A percentile compares a stretch with the other conserved stretches of the same genome.
phyloP scores from a whole-genome alignment of 495 filamentous ascomycete genomes.

The Tuber melanosporum region DNA sequence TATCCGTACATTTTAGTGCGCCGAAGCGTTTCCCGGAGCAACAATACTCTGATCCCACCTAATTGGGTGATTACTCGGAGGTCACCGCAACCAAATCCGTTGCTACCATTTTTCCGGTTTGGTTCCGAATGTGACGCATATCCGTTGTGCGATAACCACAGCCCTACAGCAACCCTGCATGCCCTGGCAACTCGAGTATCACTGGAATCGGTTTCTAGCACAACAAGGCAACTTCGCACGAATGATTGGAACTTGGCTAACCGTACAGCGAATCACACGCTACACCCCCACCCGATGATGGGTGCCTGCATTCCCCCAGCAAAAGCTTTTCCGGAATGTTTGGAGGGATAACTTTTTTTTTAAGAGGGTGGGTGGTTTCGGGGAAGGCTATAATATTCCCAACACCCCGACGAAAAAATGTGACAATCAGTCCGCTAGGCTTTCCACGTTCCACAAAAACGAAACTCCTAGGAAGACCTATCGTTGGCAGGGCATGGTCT shows the following conservation, averaged over 20 bases:
- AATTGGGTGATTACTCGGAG: slow-evolving; percentile 3
- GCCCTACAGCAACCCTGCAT: not conserved
- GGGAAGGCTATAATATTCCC: not conserved
- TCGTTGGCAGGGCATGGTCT: not conserved
- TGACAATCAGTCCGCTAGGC: not conserved
- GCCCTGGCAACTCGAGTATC: not conserved
- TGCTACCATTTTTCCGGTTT: not conserved
- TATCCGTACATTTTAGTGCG: too few relatives aligned
- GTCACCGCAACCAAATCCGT: not conserved
- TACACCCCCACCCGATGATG: not conserved
- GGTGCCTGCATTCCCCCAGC: not conserved
- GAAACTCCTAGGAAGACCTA: not conserved
- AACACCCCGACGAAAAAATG: not conserved
- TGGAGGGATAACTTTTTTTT: not conserved
- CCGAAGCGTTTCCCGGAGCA: not conserved
- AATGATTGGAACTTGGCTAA: not conserved
- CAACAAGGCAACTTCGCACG: not conserved
- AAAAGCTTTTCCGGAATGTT: not conserved
- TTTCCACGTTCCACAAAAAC: not conserved
- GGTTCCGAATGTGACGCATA: not conserved
- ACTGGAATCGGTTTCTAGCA: not conserved
- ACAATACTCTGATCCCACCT: slow-evolving; percentile 5
- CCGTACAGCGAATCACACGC: not conserved
- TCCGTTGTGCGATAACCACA: not conserved
- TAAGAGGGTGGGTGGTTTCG: not conserved